phyloP scores from a whole-genome alignment of 2,329 filamentous ascomycete genomes.

The Exophiala aquamarina region DNA sequence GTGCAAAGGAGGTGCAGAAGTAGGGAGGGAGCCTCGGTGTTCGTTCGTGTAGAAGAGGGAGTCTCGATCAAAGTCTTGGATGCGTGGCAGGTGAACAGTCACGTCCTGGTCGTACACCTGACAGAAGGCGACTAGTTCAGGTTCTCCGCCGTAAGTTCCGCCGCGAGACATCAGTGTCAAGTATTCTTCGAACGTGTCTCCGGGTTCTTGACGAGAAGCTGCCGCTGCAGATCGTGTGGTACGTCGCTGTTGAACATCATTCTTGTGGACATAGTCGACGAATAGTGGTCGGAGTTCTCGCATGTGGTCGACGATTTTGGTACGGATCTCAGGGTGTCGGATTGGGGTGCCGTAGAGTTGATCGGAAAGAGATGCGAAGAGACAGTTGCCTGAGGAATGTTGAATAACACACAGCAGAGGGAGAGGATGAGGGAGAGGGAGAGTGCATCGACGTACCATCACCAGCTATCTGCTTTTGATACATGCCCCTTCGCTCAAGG shows the following conservation, averaged over 20 bases:
- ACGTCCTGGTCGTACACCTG: constrained; percentile 62
- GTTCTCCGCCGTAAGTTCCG: constrained; percentile 65
- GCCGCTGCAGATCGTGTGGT: constrained; percentile 38
- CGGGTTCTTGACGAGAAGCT: constrained; percentile 51
- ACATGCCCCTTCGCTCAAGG: constrained; percentile 26
- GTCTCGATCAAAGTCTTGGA: constrained; percentile 23
- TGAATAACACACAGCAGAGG: not conserved
- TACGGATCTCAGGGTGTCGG: constrained; percentile 59
- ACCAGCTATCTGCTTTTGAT: constrained; percentile 28
- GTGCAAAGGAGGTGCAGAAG: constrained; percentile 21
- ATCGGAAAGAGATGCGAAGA: constrained; percentile 68
- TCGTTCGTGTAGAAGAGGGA: constrained; percentile 25
- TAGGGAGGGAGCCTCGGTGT: constrained; percentile 13
- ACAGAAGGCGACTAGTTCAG: constrained; percentile 67
- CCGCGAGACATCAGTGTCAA: constrained; percentile 60
- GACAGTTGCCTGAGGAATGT: constrained; percentile 60
- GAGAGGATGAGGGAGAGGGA: not conserved
- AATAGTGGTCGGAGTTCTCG: constrained; percentile 60
- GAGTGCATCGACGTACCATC: constrained; percentile 21
- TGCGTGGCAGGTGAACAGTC: constrained; percentile 32
- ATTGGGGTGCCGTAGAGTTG: constrained; percentile 64
- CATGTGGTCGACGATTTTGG: constrained; percentile 62
- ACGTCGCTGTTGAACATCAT: constrained; percentile 38
- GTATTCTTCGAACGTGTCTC: constrained; percentile 59
- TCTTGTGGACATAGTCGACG: constrained; percentile 63